Evolutionary conservation across 2,329 filamentous ascomycete species (phyloP), one percentile per base, ranked within the genome.

Genomic region (Calcarisporium arbuscula): DNA sequence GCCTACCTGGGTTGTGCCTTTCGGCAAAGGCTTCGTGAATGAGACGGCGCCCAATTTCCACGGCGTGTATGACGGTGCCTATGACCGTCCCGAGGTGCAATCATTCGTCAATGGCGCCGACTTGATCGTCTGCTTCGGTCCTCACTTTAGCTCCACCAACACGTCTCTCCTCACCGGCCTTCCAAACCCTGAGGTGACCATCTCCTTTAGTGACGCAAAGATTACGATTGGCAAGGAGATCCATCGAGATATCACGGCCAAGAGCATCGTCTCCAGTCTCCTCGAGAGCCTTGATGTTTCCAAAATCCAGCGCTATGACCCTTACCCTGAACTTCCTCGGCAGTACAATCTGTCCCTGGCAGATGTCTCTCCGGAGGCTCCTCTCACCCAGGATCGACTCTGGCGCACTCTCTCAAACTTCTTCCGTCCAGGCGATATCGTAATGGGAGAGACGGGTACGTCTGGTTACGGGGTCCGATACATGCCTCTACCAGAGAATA

Each of bases 381-480:
- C 56, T 4, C 67, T 76, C 14, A 62, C 64, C 5, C 67, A 73
- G 30, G 62, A 65, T 20, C 64, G 61, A 29, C 60, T 72, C 36
- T 78, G 64, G 65, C 59, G 59, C 26, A 50, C 60, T 10, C 52
- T 72, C 18, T 62, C 54, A 29, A 58, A 58, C 8, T 64, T 74
- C 50, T 52, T 79, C 39, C 58, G 56, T 8, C 54, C 64, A 2
- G 67, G 68, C 5, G 75, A 80, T 45, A 68, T 78, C 25, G 46
- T 80, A 12, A 59, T 79, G 28, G 67, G 66, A 5, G 75, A 78
- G 50, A 76, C 74, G 0, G 76, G 75, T 5, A 80, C 74, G 4
- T 60, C 73, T 1, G 62, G 65, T 10, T 72, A 72, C 39, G 77
- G 77, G 5, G 62, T 65, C 19, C 66, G 68, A 14, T 61, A 67